Conservation (phyloP, 768 basidiomycete genomes). For the Tulasnella sp. region DNA sequence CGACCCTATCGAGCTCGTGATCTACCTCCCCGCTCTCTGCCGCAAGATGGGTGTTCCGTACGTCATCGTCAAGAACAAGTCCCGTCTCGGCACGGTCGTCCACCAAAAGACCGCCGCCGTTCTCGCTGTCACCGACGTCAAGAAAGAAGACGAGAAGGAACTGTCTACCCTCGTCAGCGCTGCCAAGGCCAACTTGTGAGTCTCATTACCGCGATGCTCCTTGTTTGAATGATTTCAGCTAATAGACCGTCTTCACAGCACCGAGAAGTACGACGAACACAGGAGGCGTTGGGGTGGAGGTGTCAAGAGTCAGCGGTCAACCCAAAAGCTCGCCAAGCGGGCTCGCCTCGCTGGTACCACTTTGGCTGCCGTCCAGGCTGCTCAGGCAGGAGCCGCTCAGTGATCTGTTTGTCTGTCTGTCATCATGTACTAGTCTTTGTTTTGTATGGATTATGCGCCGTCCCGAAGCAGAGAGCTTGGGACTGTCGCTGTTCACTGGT, state of each 20-base stretch:
- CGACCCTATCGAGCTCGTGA: conserved; percentile 97
- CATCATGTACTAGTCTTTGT: not conserved
- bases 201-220: conserved; percentile 20
- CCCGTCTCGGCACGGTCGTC: conserved; percentile 93
- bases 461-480: not conserved
- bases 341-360: conserved; percentile 81
- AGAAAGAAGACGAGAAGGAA: conserved; percentile 87
- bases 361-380: conserved; percentile 36
- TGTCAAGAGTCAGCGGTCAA: conserved; percentile 86
- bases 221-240: not conserved
- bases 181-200: conserved; percentile 95
- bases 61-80: conserved; percentile 97
- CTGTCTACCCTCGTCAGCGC: conserved; percentile 87
- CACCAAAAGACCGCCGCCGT: conserved; percentile 98
- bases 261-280: conserved; percentile 88
- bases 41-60: conserved; percentile 99
- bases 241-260: conserved; percentile 31
- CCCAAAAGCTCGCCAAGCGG: conserved; percentile 86
- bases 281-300: conserved; percentile 95
- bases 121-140: conserved; percentile 84
- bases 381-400: conserved; percentile 15
- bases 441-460: conserved; percentile 1
- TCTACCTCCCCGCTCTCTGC: conserved; percentile 96
- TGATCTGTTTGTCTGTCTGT: not conserved
- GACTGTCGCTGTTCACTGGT: not conserved